Base-by-base conservation (phyloP, 2,329 filamentous ascomycete genomes). In the Arachnomyces sp. region DNA sequence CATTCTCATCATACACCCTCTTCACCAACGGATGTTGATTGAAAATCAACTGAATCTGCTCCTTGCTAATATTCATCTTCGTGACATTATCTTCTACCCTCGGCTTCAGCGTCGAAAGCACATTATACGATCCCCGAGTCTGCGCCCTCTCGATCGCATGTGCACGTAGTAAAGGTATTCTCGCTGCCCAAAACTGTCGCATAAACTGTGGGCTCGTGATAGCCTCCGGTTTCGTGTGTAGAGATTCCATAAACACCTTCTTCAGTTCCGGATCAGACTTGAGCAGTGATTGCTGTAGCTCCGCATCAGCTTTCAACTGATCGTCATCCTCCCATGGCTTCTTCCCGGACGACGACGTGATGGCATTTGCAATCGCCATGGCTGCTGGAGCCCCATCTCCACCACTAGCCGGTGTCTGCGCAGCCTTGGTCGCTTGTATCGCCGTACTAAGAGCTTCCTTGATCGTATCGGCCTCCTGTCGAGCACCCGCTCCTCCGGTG, bases 41-140 rank as follows among this genome's bases (percentile, higher is more conserved):
- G 63, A 98, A 89, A 39, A 98, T 92, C 56, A 94, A 78, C 55
- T 89, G 84, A 38, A 96, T 86, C 62, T 96, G 89, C 62, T 95
- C 89, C 44, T 87, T 82, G 50, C 80, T 92, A 47, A 98, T 82
- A 54, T 85, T 89, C 52, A 95, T 72, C 61, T 84, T 87, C 33
- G 82, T 74, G 44, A 82, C 79, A 47, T 82, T 82, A 50, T 86
- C 80, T 41, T 85, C 80, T 4, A 83, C 78, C 39, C 81, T 78
- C 5, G 86, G 84, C 58, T 93, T 95, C 52, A 96, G 80, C 13
- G 85, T 84, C 0, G 92, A 89, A 13, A 98, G 72, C 5, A 96
- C 89, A 52, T 98, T 96, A 66, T 95, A 95, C 3, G 87, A 80
- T 4, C 90, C 92, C 49, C 85, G 83, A 52, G 81, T 84, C 67